Evolutionary conservation across 75 land plant genomes (phyloP).

Genomic region (Ceratopteris richardii): DNA sequence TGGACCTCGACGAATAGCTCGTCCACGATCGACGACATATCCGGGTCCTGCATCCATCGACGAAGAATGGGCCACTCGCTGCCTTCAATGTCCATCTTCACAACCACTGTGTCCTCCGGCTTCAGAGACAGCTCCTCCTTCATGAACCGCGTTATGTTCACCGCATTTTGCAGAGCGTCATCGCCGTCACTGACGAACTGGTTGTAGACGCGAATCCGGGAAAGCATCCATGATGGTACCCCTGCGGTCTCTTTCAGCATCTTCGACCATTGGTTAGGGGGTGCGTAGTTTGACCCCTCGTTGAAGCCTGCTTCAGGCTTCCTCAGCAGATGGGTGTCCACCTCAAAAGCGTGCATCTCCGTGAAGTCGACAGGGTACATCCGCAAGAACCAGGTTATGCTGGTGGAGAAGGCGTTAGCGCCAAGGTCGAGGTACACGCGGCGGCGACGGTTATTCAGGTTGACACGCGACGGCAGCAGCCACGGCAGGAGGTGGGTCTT

Average conservation of each 20-base stretch:
- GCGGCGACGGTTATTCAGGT: slow-evolving; percentile 3
- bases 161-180: background rate
- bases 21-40: slow-evolving; percentile 26
- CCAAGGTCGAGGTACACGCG: slow-evolving; percentile 29
- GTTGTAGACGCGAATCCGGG: slow-evolving; percentile 19
- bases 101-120: slow-evolving; percentile 16
- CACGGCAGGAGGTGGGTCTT: slow-evolving; percentile 29
- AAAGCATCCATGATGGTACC: slow-evolving; percentile 30
- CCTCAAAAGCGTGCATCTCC: slow-evolving; percentile 36
- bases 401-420: slow-evolving; percentile 25
- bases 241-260: slow-evolving; percentile 11
- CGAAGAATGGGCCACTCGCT: slow-evolving; percentile 31
- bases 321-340: slow-evolving; percentile 2
- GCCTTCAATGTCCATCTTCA: slow-evolving; percentile 40
- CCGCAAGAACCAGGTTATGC: slow-evolving; percentile 30
- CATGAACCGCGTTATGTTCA: slow-evolving; percentile 23
- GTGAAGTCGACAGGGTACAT: slow-evolving; percentile 43
- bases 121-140: slow-evolving; percentile 19
- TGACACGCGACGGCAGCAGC: slow-evolving; percentile 14
- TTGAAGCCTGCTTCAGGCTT: slow-evolving; percentile 4
- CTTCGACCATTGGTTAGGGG: background rate
- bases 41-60: slow-evolving; percentile 20
- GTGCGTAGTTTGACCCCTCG: slow-evolving; percentile 12
- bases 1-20: slow-evolving; percentile 37
- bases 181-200: slow-evolving; percentile 13